A percentile compares a stretch with the other conserved stretches of the same genome.
Conservation (phyloP, 1,284 basidiomycete genomes). For the Flammula alnicola region DNA sequence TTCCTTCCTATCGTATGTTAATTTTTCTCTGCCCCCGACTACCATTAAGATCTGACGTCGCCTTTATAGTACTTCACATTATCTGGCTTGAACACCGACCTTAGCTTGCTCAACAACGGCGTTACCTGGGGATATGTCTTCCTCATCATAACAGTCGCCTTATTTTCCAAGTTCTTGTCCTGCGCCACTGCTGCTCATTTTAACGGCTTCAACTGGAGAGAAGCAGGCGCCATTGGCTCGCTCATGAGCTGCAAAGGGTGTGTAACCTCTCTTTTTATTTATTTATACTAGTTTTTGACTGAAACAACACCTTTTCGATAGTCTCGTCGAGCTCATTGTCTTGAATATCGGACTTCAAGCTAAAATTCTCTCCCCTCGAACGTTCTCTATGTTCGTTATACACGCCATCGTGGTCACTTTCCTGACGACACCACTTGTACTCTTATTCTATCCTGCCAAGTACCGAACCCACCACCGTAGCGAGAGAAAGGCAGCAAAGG, state of each 20-base stretch:
- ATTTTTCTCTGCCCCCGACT: neutral
- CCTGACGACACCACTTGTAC: constrained; percentile 83
- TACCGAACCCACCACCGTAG: constrained; percentile 43
- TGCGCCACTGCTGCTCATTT: constrained; percentile 69
- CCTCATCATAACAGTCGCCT: constrained; percentile 79
- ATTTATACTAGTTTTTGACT: neutral
- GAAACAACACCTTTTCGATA: constrained; percentile 33
- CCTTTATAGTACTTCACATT: constrained; percentile 74
- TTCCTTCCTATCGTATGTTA: constrained; percentile 79
- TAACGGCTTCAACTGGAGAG: constrained; percentile 76
- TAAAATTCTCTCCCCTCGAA: constrained; percentile 72
- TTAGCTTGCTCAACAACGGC: constrained; percentile 77
- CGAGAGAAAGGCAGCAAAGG: constrained; percentile 23
- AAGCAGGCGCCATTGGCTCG: constrained; percentile 85
- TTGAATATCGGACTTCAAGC: constrained; percentile 90
- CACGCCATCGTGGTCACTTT: constrained; percentile 86
- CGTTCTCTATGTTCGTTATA: constrained; percentile 90
- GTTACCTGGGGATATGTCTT: constrained; percentile 87
- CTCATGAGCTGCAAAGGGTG: constrained; percentile 96
- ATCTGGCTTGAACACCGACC: constrained; percentile 84
- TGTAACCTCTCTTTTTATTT: constrained; percentile 25
- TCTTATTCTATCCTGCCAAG: constrained; percentile 74
- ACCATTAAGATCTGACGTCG: neutral
- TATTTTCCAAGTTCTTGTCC: constrained; percentile 76
- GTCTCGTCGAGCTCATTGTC: constrained; percentile 88